Base-by-base conservation (phyloP, 2,329 filamentous ascomycete genomes). In the Diplodia mutila region DNA sequence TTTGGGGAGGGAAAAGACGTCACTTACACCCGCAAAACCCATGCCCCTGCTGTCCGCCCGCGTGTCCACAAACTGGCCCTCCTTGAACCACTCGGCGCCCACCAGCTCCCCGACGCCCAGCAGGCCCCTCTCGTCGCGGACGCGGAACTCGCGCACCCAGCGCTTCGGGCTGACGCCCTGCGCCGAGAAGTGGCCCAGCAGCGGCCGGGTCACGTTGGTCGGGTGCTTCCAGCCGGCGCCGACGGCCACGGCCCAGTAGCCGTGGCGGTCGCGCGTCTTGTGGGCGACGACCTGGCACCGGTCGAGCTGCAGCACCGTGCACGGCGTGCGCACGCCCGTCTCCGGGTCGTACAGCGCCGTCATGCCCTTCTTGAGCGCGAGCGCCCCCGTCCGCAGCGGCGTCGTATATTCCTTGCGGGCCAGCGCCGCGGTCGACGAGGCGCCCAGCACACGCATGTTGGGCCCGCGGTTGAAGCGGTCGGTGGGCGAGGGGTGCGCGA, bases 351-450 rank as follows among this genome's bases (percentile, higher is more conserved):
- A 98, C 71, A 97, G 82, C 69, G 91, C 94, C 52, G 93, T 97
- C 92, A 99, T 98, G 79, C 95, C 95, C 82, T 94, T 94, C 83
- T 99, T 99, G 77, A 90, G 86, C 14, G 91, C 93, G 55, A 99
- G 85, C 9, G 92, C 89, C 34, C 95, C 95, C 2, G 93, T 90
- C 32, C 95, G 91, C 51, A 87, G 81, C 7, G 89, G 88, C 12
- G 88, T 83, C 0, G 84, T 86, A 71, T 82, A 81, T 48, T 83
- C 74, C 78, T 86, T 87, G 61, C 87, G 86, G 67, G 83, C 79
- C 67, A 89, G 83, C 2, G 89, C 88, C n/a, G 86, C 86, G 3
- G 84, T 81, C 9, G 84, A 82, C 11, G 85, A 86, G 67, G 85
- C 83, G 67, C 83, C 80, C 42, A 90, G 82, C n/a, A 85, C 77